These are phyloP conservation scores for Musa beccarii DNA, from an alignment of 176 grass and related monocot genomes.

Conservation along the genomic window DNA sequence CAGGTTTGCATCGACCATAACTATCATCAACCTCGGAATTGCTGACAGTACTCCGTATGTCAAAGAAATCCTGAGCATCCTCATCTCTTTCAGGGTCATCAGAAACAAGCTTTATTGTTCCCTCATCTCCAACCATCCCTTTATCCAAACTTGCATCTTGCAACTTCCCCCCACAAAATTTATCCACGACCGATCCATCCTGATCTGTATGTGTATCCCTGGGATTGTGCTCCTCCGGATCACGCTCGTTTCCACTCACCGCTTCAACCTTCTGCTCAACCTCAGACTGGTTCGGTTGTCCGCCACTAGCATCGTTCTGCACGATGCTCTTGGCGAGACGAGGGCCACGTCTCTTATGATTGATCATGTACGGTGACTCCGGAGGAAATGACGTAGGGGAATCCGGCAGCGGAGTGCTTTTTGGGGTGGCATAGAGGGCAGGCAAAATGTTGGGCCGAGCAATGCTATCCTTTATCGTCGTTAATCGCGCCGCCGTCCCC, in stretches of 20 bases:
- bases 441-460: conserved; percentile 32
- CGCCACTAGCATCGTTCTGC: conserved; percentile 21
- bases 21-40: conserved; percentile 49
- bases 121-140: conserved; percentile 20
- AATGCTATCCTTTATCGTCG: background rate
- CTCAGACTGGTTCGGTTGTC: background rate
- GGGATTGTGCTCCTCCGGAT: conserved; percentile 13
- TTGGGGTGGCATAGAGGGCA: conserved; percentile 59
- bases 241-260: background rate
- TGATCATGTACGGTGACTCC: conserved; percentile 76
- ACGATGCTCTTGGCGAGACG: conserved; percentile 38
- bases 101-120: conserved; percentile 18
- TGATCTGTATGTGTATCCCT: conserved; percentile 12
- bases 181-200: conserved; percentile 19
- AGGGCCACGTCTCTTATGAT: conserved; percentile 72
- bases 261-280: background rate
- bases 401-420: conserved; percentile 54
- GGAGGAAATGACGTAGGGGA: conserved; percentile 55
- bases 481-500: background rate
- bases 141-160: conserved; percentile 8
- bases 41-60: conserved; percentile 48
- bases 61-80: conserved; percentile 53
- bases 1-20: conserved; percentile 39
- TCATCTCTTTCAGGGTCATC: conserved; percentile 23
- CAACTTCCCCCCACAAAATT: conserved; percentile 28